Base-by-base conservation (phyloP, 176 grass and related monocot genomes). In the Oropetium thomaeum region DNA sequence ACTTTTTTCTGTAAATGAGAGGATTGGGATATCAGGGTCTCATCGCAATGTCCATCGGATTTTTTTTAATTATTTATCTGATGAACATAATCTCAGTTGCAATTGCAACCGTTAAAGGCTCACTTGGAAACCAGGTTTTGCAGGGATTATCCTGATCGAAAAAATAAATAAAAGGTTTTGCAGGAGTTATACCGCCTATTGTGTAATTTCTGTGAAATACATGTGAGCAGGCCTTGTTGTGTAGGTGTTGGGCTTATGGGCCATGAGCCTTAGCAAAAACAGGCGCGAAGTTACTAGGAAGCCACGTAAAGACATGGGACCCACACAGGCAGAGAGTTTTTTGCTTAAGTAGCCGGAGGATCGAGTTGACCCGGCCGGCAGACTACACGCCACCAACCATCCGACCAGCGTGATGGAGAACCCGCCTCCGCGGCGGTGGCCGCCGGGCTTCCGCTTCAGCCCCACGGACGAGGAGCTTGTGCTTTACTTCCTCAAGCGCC, bases 401-500 rank as follows among this genome's bases (percentile, higher is more conserved):
- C n/a, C 64, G 32, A 48, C 37, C 43, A 30, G 61, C 79, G 67
- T 48, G 41, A 82, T 78, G 79, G 79, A 58, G 67, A 42, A 34
- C 59, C 25, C 67, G 73, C 79, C 85, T 66, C 72, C 67, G 79
- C 43, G 68, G 13, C 68, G 75, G 41, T 84, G 89, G 91, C 95
- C 95, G 28, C 91, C 89, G 58, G 95, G 95, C 42, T 98, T 98
- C 75, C 89, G 95, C 67, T 98, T 98, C 95, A 93, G 92, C 76
- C 95, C 95, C 55, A 98, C 95, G 5, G 95, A 98, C 53, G 95
- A 98, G 89, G 91, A 98, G 79, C 86, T 98, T 38, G 89, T 98
- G 8, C 84, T 98, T 81, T 98, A 87, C 79, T 98, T 94, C 75
- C 95, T 98, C 71, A 98, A 98, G 95, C 88, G 95, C 67, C 88